Evolutionary conservation across 257 asterid genomes (phyloP).

Genomic region (Lantana camara): DNA sequence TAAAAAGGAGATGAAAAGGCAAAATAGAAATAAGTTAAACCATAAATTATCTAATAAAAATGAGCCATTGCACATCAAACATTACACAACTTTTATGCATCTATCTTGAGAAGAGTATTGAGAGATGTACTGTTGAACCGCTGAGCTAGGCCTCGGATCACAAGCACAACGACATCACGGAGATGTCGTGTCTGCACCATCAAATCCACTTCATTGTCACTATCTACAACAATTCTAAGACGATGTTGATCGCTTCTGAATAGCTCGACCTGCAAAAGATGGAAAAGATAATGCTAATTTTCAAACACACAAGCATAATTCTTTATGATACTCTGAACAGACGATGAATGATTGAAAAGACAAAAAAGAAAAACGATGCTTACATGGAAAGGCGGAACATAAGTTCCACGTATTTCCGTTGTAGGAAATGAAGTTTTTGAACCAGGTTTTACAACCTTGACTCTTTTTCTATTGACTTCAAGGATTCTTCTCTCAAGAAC

Average conservation of each 20-base stretch:
- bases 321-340: too few relatives aligned
- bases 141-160: constrained; percentile 90
- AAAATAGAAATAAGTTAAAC: constrained; percentile 18
- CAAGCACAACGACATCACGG: constrained; percentile 89
- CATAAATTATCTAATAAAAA: constrained; percentile 6
- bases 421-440: constrained; percentile 92
- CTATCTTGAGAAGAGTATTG: constrained; percentile 89
- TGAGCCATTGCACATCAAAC: neutral
- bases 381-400: constrained; percentile 96
- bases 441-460: constrained; percentile 93
- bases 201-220: constrained; percentile 88
- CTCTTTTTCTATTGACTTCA: constrained; percentile 82
- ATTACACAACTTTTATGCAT: constrained; percentile 34
- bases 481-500: constrained; percentile 84
- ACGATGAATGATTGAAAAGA: neutral
- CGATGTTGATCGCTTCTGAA: constrained; percentile 92
- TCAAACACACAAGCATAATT: neutral
- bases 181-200: constrained; percentile 95
- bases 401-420: constrained; percentile 90
- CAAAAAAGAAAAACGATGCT: constrained; percentile 13
- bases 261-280: constrained; percentile 70
- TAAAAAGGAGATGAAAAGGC: constrained; percentile 28
- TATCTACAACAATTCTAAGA: constrained; percentile 88
- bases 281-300: neutral
- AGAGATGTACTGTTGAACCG: constrained; percentile 95